Conservation (phyloP, 2,329 filamentous ascomycete species). For the Rasamsonia emersonii region DNA sequence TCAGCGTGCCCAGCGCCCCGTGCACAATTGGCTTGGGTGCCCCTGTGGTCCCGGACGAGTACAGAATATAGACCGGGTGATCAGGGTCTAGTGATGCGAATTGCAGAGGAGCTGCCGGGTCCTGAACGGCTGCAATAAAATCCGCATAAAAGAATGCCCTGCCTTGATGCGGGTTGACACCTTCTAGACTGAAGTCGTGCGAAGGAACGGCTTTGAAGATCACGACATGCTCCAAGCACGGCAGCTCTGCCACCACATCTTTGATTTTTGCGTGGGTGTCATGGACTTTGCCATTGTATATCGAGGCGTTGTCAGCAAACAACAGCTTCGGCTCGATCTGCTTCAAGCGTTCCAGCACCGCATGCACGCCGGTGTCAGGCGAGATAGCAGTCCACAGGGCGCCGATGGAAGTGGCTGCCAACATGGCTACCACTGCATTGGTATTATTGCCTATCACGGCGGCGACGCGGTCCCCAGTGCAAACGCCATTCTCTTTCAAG, state of each 20-base stretch:
- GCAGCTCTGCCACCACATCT: slow-evolving; percentile 63
- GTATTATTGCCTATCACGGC: slow-evolving; percentile 84
- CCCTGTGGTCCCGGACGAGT: slow-evolving; percentile 83
- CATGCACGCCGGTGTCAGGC: slow-evolving; percentile 84
- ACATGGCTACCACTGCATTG: slow-evolving; percentile 78
- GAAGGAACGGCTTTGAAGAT: slow-evolving; percentile 59
- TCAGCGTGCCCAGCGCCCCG: slow-evolving; percentile 75
- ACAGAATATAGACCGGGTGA: slow-evolving; percentile 88
- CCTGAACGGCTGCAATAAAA: slow-evolving; percentile 38
- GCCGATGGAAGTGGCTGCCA: slow-evolving; percentile 72
- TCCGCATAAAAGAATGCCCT: slow-evolving; percentile 33
- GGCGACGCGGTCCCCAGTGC: slow-evolving; percentile 53
- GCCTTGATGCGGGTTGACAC: slow-evolving; percentile 27
- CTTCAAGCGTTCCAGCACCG: slow-evolving; percentile 74
- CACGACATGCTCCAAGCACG: slow-evolving; percentile 60
- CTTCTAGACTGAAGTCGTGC: slow-evolving; percentile 26
- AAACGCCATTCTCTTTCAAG: slow-evolving; percentile 58
- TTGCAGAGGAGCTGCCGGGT: slow-evolving; percentile 34
- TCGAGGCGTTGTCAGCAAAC: slow-evolving; percentile 77
- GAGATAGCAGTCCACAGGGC: slow-evolving; percentile 91
- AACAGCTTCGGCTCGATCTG: slow-evolving; percentile 79
- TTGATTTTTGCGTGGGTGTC: slow-evolving; percentile 67
- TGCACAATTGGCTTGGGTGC: slow-evolving; percentile 91
- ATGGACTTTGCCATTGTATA: slow-evolving; percentile 89
- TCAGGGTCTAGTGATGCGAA: slow-evolving; percentile 77